Conservation (phyloP, 257 asterid species). For the Anisodus acutangulus region DNA sequence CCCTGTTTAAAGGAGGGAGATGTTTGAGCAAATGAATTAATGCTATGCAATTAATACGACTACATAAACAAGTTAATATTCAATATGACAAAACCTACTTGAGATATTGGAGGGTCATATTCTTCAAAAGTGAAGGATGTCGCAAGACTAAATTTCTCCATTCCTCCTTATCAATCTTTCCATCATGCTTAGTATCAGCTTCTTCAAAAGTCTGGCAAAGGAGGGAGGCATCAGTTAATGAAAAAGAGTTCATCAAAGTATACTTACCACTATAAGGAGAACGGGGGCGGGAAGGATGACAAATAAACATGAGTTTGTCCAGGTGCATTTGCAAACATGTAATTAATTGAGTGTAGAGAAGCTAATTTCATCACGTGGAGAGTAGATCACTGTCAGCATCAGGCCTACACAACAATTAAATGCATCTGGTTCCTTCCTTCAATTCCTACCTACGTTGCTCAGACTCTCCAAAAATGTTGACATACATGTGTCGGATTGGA, state of each 20-base stretch:
- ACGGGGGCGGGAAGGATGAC: not conserved
- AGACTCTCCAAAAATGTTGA: too few species aligned
- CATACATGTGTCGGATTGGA: too few species aligned
- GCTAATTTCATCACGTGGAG: not conserved
- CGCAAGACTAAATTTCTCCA: slow-evolving; percentile 89
- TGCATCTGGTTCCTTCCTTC: not conserved
- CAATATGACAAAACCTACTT: slow-evolving; percentile 56
- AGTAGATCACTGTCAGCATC: not conserved
- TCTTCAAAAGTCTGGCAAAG: slow-evolving; percentile 84
- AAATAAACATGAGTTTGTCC: not conserved
- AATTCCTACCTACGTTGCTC: too few species aligned
- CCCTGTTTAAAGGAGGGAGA: slow-evolving; percentile 44
- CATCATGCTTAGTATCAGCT: slow-evolving; percentile 96
- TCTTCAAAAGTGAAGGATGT: slow-evolving; percentile 93
- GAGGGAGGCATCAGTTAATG: not conserved
- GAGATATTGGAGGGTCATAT: slow-evolving; percentile 97
- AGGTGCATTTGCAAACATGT: not conserved
- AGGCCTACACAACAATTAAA: not conserved
- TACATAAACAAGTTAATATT: not conserved
- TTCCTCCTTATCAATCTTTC: slow-evolving; percentile 92
- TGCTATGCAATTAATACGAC: not conserved
- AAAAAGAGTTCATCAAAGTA: not conserved
- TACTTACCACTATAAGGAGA: not conserved
- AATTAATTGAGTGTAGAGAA: not conserved
- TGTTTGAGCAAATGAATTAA: not conserved